These are phyloP conservation scores for Leccinellum luteum DNA, from an alignment of 768 basidiomycete genomes.

Conservation along the genomic window DNA sequence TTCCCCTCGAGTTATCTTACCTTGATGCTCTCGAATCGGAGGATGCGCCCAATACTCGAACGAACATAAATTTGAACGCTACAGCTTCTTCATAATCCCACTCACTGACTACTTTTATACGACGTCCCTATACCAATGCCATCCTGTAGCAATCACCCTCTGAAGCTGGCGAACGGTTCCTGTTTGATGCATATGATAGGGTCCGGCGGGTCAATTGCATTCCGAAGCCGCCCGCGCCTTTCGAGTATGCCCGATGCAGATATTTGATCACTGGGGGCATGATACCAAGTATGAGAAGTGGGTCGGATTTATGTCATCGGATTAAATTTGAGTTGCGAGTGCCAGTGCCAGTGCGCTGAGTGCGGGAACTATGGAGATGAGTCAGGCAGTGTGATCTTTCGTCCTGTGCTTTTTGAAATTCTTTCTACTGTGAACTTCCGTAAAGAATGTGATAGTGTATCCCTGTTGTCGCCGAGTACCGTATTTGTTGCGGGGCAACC, in stretches of 20 bases:
- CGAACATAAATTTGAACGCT: conserved; percentile 31
- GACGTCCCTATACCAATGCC: conserved; percentile 54
- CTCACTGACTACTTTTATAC: conserved; percentile 62
- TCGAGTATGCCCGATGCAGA: conserved; percentile 37
- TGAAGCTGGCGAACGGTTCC: conserved; percentile 37
- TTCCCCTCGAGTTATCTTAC: background rate
- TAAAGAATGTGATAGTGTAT: too few species aligned
- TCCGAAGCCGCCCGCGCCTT: conserved; percentile 36
- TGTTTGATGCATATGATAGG: too few species aligned
- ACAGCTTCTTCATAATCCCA: conserved; percentile 56
- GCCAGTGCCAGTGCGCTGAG: background rate
- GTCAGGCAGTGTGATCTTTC: background rate
- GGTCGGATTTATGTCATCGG: conserved; percentile 36
- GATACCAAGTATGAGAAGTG: conserved; percentile 30
- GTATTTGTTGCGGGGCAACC: background rate
- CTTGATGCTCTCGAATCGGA: conserved; percentile 37
- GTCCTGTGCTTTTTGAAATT: background rate
- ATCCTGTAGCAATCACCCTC: conserved; percentile 44
- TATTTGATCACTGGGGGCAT: conserved; percentile 22
- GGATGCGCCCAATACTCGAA: conserved; percentile 46
- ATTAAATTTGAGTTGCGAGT: conserved; percentile 32
- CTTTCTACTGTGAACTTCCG: background rate
- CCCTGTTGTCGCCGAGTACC: background rate
- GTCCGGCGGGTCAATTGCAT: conserved; percentile 43
- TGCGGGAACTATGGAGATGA: background rate